Conservation (phyloP, 192 early-diverging fungal genomes). For the Entophlyctis luteolus region DNA sequence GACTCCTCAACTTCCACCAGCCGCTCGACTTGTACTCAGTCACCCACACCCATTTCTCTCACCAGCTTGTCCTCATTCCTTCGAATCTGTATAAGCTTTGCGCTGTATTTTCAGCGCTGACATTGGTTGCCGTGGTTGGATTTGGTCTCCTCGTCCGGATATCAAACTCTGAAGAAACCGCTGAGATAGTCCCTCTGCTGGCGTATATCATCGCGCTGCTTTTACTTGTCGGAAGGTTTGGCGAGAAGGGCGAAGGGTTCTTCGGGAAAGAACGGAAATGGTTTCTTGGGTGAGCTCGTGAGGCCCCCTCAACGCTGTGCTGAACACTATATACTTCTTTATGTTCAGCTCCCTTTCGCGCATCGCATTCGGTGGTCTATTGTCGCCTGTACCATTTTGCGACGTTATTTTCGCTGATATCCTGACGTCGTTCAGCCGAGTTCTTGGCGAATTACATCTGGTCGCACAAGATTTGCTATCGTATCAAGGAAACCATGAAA, state of each 20-base stretch:
- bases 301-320: no score
- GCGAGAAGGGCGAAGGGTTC: constrained; percentile 13
- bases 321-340: no score
- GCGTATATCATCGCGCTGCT: constrained; percentile 30
- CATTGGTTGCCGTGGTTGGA: constrained; percentile 17
- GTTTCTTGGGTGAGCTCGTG: constrained; percentile 34
- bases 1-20: constrained; percentile 21
- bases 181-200: constrained; percentile 34
- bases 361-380: constrained; percentile 35
- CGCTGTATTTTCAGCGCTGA: constrained; percentile 18
- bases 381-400: constrained; percentile 40
- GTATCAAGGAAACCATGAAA: constrained; percentile 2
- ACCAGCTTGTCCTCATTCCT: background rate
- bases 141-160: constrained; percentile 21
- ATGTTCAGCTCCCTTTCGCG: constrained; percentile 36
- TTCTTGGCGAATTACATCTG: constrained; percentile 77
- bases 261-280: constrained; percentile 34
- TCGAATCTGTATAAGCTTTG: constrained; percentile 35
- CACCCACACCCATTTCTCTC: background rate
- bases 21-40: background rate
- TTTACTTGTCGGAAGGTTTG: constrained; percentile 16
- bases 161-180: constrained; percentile 28
- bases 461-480: constrained; percentile 53
- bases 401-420: constrained; percentile 95
- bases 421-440: constrained; percentile 85